Evolutionary conservation across 495 filamentous ascomycete species (phyloP).

Genomic region (Lepraria neglecta): DNA sequence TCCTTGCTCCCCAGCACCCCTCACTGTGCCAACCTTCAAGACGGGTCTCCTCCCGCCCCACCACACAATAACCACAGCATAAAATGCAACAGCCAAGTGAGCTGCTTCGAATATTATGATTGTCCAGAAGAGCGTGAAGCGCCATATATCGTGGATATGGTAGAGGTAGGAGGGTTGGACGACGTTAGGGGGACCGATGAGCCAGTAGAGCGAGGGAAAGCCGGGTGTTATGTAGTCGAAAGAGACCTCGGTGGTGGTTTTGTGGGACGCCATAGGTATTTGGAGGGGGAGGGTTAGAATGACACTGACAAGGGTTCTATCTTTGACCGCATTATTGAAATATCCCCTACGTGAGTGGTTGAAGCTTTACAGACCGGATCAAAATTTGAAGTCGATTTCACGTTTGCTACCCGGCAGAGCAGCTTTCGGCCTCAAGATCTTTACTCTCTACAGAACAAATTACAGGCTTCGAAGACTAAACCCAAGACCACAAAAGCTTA

Average conservation of each 20-base stretch:
- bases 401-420: too few species aligned
- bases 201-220: conserved; percentile 88
- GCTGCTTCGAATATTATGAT: conserved; percentile 42
- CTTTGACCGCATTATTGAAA: too few species aligned
- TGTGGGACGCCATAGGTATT: background rate
- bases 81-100: conserved; percentile 53
- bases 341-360: too few species aligned
- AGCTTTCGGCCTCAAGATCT: too few species aligned
- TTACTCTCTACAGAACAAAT: too few species aligned
- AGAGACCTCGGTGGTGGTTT: conserved; percentile 46
- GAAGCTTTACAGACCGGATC: too few species aligned
- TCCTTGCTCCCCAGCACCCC: conserved; percentile 40
- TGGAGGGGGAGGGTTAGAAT: too few species aligned
- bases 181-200: conserved; percentile 46
- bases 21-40: background rate
- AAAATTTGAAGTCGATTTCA: too few species aligned
- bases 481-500: background rate
- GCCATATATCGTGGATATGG: conserved; percentile 75
- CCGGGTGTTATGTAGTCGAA: conserved; percentile 62
- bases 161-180: conserved; percentile 62
- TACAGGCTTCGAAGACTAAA: too few species aligned
- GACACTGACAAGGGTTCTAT: too few species aligned
- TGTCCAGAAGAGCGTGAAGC: conserved; percentile 89
- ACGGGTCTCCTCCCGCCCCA: conserved; percentile 24
- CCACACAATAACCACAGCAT: conserved; percentile 64